Conservation (phyloP, 2,329 filamentous ascomycete species). For the Pezizomycotina sp. region DNA sequence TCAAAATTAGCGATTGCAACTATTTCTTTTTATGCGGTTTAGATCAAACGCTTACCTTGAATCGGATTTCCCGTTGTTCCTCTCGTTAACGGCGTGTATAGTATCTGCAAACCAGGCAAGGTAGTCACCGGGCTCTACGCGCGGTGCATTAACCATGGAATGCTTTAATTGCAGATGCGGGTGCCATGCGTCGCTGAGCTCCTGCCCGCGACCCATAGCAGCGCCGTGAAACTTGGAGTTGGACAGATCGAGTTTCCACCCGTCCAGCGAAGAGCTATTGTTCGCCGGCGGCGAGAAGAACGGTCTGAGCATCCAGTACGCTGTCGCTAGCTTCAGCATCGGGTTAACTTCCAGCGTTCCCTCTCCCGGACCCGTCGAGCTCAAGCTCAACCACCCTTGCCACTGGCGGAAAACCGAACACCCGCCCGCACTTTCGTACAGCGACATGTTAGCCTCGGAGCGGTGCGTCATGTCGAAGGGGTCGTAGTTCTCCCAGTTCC, state of each 20-base stretch:
- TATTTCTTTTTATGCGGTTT: no score
- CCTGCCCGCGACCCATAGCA: slow-evolving; percentile 49
- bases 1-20: no score
- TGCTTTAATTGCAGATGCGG: slow-evolving; percentile 50
- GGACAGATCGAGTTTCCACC: slow-evolving; percentile 33
- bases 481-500: slow-evolving; percentile 66
- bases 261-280: slow-evolving; percentile 30
- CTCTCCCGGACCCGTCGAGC: slow-evolving; percentile 51
- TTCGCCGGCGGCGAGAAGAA: slow-evolving; percentile 50
- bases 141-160: slow-evolving; percentile 56
- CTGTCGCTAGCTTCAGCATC: slow-evolving; percentile 54
- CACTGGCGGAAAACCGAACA: slow-evolving; percentile 77
- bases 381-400: slow-evolving; percentile 79
- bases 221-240: slow-evolving; percentile 50
- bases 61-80: slow-evolving; percentile 54
- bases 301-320: slow-evolving; percentile 65
- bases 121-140: slow-evolving; percentile 55
- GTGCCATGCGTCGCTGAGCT: slow-evolving; percentile 47
- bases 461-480: slow-evolving; percentile 62
- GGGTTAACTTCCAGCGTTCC: slow-evolving; percentile 74
- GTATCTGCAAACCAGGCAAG: slow-evolving; percentile 67
- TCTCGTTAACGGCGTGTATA: slow-evolving; percentile 72
- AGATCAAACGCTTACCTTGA: no score
- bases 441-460: slow-evolving; percentile 50
- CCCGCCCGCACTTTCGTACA: slow-evolving; percentile 66